Evolutionary conservation across 306 rosid genomes (phyloP).

Genomic region (Fragaria ananassa): DNA sequence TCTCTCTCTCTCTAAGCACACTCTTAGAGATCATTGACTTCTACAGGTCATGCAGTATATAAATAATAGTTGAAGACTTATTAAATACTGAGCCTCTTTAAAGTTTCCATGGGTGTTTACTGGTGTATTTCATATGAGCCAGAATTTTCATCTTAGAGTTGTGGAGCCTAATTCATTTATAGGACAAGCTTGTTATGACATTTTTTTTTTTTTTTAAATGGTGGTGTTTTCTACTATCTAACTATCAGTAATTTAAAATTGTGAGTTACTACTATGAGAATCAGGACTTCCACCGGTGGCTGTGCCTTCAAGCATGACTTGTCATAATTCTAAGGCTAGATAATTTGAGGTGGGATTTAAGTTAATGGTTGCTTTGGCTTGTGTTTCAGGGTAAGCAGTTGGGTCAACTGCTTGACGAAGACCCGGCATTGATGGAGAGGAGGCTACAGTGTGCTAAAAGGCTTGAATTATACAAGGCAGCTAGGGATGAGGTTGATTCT

Average conservation of each 20-base stretch:
- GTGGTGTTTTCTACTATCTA: background rate
- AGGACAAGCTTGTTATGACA: background rate
- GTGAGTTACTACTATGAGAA: background rate
- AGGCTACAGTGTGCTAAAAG: conserved; percentile 81
- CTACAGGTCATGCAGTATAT: background rate
- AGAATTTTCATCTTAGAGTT: background rate
- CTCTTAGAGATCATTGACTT: background rate
- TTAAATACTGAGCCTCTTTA: background rate
- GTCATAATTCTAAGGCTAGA: background rate
- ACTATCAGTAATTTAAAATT: background rate
- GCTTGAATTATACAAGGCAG: conserved; percentile 88
- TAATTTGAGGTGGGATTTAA: background rate
- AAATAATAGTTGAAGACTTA: background rate
- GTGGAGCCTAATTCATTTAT: background rate
- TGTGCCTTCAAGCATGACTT: background rate
- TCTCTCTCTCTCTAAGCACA: conserved; percentile 14
- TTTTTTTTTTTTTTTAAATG: no score
- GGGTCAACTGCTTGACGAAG: conserved; percentile 75
- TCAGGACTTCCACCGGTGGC: background rate
- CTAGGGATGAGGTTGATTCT: conserved; percentile 92
- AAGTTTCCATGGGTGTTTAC: background rate
- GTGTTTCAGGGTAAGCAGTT: conserved; percentile 64
- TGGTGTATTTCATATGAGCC: background rate
- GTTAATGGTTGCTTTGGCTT: background rate
- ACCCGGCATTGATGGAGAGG: conserved; percentile 91